Evolutionary conservation across 2,329 filamentous ascomycete species (phyloP).

Genomic region (Cercospora beticola): DNA sequence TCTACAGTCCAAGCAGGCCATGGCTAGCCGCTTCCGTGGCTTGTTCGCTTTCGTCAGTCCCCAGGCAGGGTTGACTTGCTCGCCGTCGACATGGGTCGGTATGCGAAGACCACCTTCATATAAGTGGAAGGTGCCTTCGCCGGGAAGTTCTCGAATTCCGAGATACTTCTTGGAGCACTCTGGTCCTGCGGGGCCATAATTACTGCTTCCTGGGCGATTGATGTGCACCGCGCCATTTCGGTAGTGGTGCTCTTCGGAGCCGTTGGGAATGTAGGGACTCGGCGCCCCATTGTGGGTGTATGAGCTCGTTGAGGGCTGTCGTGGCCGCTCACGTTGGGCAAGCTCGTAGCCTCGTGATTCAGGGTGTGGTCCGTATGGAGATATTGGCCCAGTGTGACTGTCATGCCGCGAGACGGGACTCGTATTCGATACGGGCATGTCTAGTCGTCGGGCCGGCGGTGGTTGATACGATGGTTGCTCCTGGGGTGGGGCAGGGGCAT

Average conservation of each 20-base stretch:
- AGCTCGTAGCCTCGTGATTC: conserved; percentile 29
- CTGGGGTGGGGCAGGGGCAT: conserved; percentile 23
- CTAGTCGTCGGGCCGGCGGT: conserved; percentile 25
- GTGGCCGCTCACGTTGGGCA: conserved; percentile 24
- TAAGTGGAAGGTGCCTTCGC: conserved; percentile 35
- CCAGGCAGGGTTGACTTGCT: conserved; percentile 87
- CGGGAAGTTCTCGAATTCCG: conserved; percentile 33
- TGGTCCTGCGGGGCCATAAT: conserved; percentile 21
- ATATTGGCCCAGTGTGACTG: conserved; percentile 22
- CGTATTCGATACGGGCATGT: conserved; percentile 34
- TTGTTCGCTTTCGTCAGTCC: conserved; percentile 92
- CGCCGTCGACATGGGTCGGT: conserved; percentile 66
- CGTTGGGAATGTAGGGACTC: conserved; percentile 29
- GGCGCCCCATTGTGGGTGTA: conserved; percentile 29
- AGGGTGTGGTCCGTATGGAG: conserved; percentile 28
- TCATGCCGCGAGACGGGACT: conserved; percentile 30
- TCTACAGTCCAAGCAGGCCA: conserved; percentile 88
- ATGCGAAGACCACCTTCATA: conserved; percentile 38
- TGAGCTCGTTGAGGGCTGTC: conserved; percentile 26
- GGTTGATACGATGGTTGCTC: conserved; percentile 21
- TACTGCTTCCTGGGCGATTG: conserved; percentile 22
- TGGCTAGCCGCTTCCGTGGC: conserved; percentile 83
- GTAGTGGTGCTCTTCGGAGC: conserved; percentile 28
- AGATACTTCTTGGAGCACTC: conserved; percentile 37
- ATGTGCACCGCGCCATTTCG: conserved; percentile 19